Percentiles rank a stretch among this genome's conserved stretches.
Evolutionary conservation across 2,329 filamentous ascomycete genomes (phyloP).

Genomic region (Ascochyta clinopodiicola): DNA sequence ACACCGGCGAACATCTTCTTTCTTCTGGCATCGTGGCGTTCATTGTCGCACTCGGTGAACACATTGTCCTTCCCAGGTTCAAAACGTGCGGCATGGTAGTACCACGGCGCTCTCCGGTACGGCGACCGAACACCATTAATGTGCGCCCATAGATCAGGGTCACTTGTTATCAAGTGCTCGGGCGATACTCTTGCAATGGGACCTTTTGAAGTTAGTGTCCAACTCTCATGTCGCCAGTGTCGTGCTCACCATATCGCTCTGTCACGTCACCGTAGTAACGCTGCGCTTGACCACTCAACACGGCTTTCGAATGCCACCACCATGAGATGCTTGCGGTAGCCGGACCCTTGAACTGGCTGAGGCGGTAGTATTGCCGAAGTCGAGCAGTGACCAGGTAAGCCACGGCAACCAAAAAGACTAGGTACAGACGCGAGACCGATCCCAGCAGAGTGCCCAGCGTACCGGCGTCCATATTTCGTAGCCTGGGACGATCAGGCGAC

Average conservation of each 20-base stretch:
- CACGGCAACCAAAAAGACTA: constrained; percentile 17
- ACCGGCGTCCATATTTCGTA: constrained; percentile 15
- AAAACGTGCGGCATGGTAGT: constrained; percentile 55
- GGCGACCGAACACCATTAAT: constrained; percentile 49
- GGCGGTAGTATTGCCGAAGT: constrained; percentile 35
- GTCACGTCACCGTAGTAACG: constrained; percentile 38
- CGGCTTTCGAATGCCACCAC: constrained; percentile 42
- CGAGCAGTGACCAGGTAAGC: constrained; percentile 28
- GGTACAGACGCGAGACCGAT: constrained; percentile 20
- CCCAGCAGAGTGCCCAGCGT: constrained; percentile 11
- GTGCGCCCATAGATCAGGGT: constrained; percentile 56
- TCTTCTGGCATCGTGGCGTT: constrained; percentile 51
- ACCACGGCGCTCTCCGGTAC: constrained; percentile 50
- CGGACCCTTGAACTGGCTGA: constrained; percentile 43
- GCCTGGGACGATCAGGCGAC: constrained; percentile 1
- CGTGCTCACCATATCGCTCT: constrained; percentile 40
- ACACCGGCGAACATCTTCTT: constrained; percentile 61
- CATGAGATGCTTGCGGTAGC: constrained; percentile 38
- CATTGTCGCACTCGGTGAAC: constrained; percentile 59
- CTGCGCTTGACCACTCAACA: constrained; percentile 34
- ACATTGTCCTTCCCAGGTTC: constrained; percentile 63
- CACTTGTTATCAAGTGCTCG: constrained; percentile 58
- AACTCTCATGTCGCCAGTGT: background rate
- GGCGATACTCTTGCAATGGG: constrained; percentile 56
- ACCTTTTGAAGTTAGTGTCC: constrained; percentile 32